Conservation (phyloP, 345 rosid genomes). For the Corchorus capsularis region DNA sequence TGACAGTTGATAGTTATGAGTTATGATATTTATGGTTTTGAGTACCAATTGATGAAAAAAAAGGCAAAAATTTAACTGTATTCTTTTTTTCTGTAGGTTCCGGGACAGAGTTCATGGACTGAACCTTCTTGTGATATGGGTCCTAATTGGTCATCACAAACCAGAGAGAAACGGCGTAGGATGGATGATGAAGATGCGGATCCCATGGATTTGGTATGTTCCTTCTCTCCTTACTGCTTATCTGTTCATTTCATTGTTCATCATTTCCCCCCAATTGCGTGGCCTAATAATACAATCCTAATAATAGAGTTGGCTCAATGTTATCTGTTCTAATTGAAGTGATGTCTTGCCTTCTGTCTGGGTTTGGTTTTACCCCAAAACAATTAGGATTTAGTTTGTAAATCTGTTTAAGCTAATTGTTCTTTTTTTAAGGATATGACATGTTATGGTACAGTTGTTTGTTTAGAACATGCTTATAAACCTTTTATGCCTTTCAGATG, state of each 20-base stretch:
- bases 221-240: constrained; percentile 8
- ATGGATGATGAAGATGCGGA: constrained; percentile 55
- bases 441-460: background rate
- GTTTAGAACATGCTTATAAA: background rate
- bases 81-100: constrained; percentile 52
- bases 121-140: constrained; percentile 44
- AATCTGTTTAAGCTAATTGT: background rate
- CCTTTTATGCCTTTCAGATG: background rate
- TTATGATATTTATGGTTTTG: background rate
- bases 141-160: constrained; percentile 36
- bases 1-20: background rate
- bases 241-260: background rate
- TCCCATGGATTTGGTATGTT: constrained; percentile 45
- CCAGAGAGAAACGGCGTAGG: constrained; percentile 76
- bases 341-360: background rate
- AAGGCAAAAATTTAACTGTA: background rate
- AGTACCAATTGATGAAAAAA: too few relatives aligned
- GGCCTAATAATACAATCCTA: background rate
- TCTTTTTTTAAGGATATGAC: background rate
- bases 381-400: background rate
- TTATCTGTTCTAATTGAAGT: background rate
- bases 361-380: background rate
- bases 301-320: background rate
- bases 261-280: background rate
- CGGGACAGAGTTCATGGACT: constrained; percentile 80